phyloP scores from a whole-genome alignment of 441 rosid species.

The Rhodomyrtus psidioides region DNA sequence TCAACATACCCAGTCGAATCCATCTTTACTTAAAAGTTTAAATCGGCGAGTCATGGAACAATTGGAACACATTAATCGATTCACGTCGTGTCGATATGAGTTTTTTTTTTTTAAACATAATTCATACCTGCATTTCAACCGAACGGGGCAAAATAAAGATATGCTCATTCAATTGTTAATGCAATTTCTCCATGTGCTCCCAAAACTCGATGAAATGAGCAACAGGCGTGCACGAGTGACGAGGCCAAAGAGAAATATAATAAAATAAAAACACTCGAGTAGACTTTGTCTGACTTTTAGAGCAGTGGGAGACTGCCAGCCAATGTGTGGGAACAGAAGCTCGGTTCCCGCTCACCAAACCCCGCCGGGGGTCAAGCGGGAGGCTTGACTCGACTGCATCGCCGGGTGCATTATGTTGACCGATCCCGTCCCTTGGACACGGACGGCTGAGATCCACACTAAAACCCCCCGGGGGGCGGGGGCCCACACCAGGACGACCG shows the following conservation, averaged over 20 bases:
- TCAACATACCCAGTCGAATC: accelerated
- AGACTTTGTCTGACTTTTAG: neutral
- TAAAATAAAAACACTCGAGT: neutral
- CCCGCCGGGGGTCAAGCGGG: neutral
- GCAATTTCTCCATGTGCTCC: neutral
- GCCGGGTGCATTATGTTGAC: neutral
- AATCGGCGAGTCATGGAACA: too few species aligned
- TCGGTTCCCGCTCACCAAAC: neutral
- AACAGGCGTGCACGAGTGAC: neutral
- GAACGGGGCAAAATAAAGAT: neutral
- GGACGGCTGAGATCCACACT: neutral
- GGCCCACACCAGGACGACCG: neutral
- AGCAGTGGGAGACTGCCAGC: neutral
- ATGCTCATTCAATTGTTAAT: neutral
- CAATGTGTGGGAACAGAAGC: neutral
- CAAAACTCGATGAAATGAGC: neutral
- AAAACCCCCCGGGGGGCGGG: too few species aligned
- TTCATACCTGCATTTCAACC: too few species aligned
- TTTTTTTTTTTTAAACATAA: too few species aligned
- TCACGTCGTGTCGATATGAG: too few species aligned
- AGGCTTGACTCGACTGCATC: neutral
- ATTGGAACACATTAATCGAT: too few species aligned
- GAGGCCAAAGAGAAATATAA: neutral
- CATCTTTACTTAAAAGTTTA: too few species aligned
- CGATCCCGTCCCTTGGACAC: neutral